Percentiles rank a stretch among this genome's conserved stretches.
Conservation (phyloP, 192 early-diverging fungal species). For the Linnemannia exigua region DNA sequence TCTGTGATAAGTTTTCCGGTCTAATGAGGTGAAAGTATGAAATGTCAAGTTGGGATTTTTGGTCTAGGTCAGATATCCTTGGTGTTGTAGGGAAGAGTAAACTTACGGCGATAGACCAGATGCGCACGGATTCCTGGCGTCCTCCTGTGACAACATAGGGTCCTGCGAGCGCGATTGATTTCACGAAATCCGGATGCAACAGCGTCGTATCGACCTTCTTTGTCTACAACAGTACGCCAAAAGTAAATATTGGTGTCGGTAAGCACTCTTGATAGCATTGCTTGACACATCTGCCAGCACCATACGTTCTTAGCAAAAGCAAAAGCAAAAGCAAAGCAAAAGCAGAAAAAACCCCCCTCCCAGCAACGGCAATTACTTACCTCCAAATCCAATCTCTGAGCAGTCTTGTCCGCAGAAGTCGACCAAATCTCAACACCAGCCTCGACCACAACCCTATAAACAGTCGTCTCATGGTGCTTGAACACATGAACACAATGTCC, state of each 20-base stretch:
- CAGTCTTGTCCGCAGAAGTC: conserved; percentile 94
- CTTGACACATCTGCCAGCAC: background rate
- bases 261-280: background rate
- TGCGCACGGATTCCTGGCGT: conserved; percentile 86
- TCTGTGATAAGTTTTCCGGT: conserved; percentile 79
- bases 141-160: conserved; percentile 86
- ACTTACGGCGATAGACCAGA: conserved; percentile 91
- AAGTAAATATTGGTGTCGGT: background rate
- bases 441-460: conserved; percentile 73
- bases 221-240: conserved; percentile 61
- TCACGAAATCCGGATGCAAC: conserved; percentile 88
- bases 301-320: background rate
- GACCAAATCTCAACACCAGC: conserved; percentile 83
- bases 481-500: conserved; percentile 62
- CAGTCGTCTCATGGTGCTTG: conserved; percentile 85
- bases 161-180: conserved; percentile 71
- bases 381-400: conserved; percentile 87
- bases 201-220: conserved; percentile 79
- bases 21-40: conserved; percentile 57
- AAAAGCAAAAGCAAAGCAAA: background rate
- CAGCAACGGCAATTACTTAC: too few species aligned
- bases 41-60: background rate
- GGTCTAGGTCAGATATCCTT: background rate
- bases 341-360: too few species aligned
- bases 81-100: too few species aligned